These are phyloP conservation scores for Cnidoscolus chayamansa DNA, from an alignment of 441 rosid genomes.

Conservation along the genomic window DNA sequence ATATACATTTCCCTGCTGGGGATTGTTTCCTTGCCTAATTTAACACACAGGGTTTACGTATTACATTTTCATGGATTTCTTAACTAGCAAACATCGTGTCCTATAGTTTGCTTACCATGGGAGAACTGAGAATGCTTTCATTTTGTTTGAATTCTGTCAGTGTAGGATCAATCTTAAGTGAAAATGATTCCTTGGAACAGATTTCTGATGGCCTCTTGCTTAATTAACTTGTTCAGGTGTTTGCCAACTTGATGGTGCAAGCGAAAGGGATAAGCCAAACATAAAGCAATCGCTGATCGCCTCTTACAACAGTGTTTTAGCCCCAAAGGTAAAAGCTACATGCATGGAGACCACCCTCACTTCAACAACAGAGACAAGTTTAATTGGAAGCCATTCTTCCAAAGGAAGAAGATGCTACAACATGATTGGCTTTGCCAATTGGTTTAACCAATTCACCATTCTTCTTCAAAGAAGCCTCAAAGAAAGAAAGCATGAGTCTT, in stretches of 20 bases:
- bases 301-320: conserved; percentile 52
- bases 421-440: conserved; percentile 30
- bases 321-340: conserved; percentile 56
- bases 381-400: conserved; percentile 23
- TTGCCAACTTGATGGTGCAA: conserved; percentile 43
- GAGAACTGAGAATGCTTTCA: not conserved
- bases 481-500: conserved; percentile 82
- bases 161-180: not conserved
- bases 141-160: not conserved
- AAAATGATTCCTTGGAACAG: not conserved
- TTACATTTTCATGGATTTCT: not conserved
- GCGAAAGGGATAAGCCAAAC: conserved; percentile 64
- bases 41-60: no score
- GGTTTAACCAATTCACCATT: conserved; percentile 73
- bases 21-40: no score
- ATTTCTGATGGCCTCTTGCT: not conserved
- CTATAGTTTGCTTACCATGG: not conserved
- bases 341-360: conserved; percentile 32
- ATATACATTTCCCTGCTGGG: no score
- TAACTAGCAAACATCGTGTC: not conserved
- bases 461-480: conserved; percentile 75
- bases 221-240: conserved; percentile 45
- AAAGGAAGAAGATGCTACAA: conserved; percentile 23
- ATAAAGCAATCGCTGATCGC: conserved; percentile 48
- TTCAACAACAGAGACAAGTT: conserved; percentile 24